phyloP scores from a whole-genome alignment of 495 filamentous ascomycete species.

The Penicillium macrosclerotiorum region DNA sequence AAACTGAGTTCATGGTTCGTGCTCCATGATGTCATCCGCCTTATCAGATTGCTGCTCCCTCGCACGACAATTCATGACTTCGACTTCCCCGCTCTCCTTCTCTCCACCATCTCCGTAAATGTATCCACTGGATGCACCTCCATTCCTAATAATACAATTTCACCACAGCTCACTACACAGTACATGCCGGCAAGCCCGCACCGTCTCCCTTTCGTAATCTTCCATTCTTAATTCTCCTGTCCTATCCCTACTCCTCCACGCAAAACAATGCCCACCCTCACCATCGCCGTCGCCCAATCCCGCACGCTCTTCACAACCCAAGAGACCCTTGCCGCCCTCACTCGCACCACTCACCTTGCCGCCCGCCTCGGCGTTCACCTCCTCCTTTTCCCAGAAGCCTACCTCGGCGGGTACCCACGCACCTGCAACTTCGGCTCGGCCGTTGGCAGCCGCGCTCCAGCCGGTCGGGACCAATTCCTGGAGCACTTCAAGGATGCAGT shows the following conservation, averaged over 20 bases:
- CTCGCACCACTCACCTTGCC: conserved; percentile 48
- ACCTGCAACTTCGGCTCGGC: conserved; percentile 69
- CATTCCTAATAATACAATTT: too few relatives aligned
- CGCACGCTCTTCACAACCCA: conserved; percentile 61
- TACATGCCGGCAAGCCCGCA: too few relatives aligned
- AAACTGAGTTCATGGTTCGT: too few relatives aligned
- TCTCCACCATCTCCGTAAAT: too few relatives aligned
- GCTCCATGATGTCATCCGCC: too few relatives aligned
- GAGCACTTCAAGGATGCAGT: conserved; percentile 73
- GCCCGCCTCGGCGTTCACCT: conserved; percentile 57
- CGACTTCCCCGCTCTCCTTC: too few relatives aligned
- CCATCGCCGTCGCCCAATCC: conserved; percentile 19
- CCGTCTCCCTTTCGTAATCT: too few relatives aligned
- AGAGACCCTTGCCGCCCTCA: conserved; percentile 65
- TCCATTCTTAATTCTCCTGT: too few relatives aligned
- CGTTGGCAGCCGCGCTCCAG: conserved; percentile 62
- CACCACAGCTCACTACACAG: too few relatives aligned
- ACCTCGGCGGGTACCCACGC: conserved; percentile 85
- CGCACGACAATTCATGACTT: too few relatives aligned
- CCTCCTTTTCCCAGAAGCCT: conserved; percentile 87
- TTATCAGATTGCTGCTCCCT: too few relatives aligned
- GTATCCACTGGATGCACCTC: too few relatives aligned
- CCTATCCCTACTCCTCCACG: not conserved
- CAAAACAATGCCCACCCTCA: not conserved
- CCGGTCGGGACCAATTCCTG: conserved; percentile 78